A percentile compares a stretch with the other conserved stretches of the same genome.
phyloP scores from a whole-genome alignment of 345 rosid genomes.

The Noccaea bulbosa region DNA sequence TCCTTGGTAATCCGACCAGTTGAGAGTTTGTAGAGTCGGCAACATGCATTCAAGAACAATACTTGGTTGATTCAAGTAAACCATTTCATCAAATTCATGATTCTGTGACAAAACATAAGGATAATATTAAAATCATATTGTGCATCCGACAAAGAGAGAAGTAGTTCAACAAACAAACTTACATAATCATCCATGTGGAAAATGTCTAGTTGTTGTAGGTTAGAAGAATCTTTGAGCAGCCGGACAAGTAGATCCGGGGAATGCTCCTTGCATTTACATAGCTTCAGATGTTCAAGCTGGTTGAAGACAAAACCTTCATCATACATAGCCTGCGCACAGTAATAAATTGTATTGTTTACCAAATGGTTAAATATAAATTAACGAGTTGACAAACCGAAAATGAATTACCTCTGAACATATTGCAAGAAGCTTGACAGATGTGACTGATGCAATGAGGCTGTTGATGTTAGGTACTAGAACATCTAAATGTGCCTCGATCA shows the following conservation, averaged over 20 bases:
- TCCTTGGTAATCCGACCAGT: background rate
- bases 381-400: conserved; percentile 1
- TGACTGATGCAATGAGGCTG: conserved; percentile 20
- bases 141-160: background rate
- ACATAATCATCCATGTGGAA: background rate
- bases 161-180: background rate
- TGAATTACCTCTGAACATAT: conserved; percentile 13
- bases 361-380: background rate
- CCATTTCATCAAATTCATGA: background rate
- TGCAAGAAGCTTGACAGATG: conserved; percentile 13
- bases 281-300: conserved; percentile 7
- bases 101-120: background rate
- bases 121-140: background rate
- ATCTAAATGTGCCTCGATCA: conserved; percentile 7
- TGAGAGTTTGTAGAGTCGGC: conserved; percentile 18
- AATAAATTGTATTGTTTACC: background rate
- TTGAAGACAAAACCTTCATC: conserved; percentile 20
- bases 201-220: background rate
- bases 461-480: background rate
- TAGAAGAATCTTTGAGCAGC: conserved; percentile 11
- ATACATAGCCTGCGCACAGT: background rate
- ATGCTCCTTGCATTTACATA: background rate
- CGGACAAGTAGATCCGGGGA: background rate
- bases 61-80: background rate
- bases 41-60: conserved; percentile 23